Evolutionary conservation across 805 yeast species (phyloP), one percentile per base, ranked within the genome.

Genomic region (Saturnispora gosingensis): DNA sequence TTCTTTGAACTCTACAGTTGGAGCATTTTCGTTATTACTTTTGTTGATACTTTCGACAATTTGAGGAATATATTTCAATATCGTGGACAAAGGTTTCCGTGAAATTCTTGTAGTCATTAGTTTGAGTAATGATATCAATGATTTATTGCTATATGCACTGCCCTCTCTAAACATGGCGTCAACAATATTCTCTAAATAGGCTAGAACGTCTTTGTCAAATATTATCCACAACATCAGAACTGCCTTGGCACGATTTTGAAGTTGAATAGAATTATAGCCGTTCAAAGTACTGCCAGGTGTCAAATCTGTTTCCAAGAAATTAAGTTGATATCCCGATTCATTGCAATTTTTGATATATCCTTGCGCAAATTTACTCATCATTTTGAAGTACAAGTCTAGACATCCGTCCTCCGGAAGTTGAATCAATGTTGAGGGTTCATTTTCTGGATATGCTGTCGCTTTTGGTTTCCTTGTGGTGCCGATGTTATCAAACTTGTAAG

Each of bases 281-380:
- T 56, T 53, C 10, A 66, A 55, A 22, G 63, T 60, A 16, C 68
- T 64, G 11, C 68, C 59, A 1, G 72, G 72, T 9, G 63, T 65
- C 20, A 69, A 53, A 43, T 67, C 52, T 11, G 40, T 27, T 22
- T 34, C 40, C 16, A 49, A 34, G 16, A 28, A 35, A 6, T 46
- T n/a, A 3, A 49, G 35, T 15, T 43, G 35, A n/a, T 49, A 49
- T 4, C 43, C 47, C 8, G 46, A 22, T 16, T 38, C 24, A 27
- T 35, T 9, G 15, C 32, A 24, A 24, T 27, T 28, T 44, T 27
- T 32, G 5, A 49, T 32, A 24, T 35, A 25, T 28, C 52, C 52
- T 4, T 53, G 51, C 2, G 60, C 58, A 46, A 60, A 67, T 0
- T 61, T 52, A 3, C 53, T 54, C 39, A 68, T 49, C 13, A 67